Base-by-base conservation (phyloP, 345 rosid species). In the Orychophragmus violaceus region DNA sequence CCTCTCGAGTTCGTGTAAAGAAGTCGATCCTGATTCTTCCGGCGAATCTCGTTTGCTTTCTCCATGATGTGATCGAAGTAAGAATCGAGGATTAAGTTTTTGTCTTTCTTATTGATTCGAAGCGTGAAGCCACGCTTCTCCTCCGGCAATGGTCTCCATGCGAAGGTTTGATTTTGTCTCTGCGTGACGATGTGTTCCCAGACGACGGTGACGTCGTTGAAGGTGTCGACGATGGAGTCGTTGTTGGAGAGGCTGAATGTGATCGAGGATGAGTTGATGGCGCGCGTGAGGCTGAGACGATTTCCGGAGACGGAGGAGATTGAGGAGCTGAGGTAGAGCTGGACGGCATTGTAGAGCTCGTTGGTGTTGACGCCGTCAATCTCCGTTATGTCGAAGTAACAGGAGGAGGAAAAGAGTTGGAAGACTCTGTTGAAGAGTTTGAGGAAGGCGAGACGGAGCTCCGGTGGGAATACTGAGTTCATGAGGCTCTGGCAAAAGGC, bases 281-380 rank as follows among this genome's bases (percentile, higher is more conserved):
- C 64, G 14, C 72, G 72, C 1, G 72, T 58, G 50, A 68, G 65
- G 49, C 58, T 46, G 55, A 68, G 58, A 25, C 72, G 65, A 50
- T 58, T 58, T 1, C 49, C 91, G 69, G 79, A 32, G 12, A 56
- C 24, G 61, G 62, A 56, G 57, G 89, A 82, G 32, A 81, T 76
- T 6, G 80, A 82, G 62, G 88, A 82, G 82, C 87, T 80, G 0
- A 91, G 79, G 78, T 91, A 91, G 48, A 91, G 85, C 76, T 91
- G 96, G 69, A 87, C 92, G 14, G 96, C 98, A 87, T 81, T 80
- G 80, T 91, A 91, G 72, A 91, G 98, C 77, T 91, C 95, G 85
- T 91, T 89, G 80, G 98, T 89, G 84, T 91, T 89, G 50, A 91
- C 92, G 50, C 96, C 98, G 68, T 89, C 91, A 70, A 84, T 87